Evolutionary conservation across 495 filamentous ascomycete genomes (phyloP).

Genomic region (Recurvomyces mirabilis): DNA sequence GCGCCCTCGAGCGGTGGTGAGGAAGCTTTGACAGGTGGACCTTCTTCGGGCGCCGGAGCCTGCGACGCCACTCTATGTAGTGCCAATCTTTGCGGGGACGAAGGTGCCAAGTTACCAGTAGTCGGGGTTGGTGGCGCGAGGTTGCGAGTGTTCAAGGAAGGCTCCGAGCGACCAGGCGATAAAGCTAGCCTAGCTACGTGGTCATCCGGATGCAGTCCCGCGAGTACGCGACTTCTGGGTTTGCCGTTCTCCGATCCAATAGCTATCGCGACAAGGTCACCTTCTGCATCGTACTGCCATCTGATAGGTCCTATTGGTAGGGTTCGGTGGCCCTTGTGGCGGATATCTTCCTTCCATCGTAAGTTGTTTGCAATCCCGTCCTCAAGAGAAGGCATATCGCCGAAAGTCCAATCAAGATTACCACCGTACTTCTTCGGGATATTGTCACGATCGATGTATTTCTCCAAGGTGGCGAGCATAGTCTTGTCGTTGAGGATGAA

Average conservation of each 20-base stretch:
- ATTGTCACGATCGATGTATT: conserved; percentile 68
- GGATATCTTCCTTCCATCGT: conserved; percentile 23
- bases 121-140: too few species aligned
- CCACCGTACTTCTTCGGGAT: conserved; percentile 81
- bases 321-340: conserved; percentile 21
- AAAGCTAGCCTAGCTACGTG: conserved; percentile 16
- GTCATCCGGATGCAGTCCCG: conserved; percentile 16
- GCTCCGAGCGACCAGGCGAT: conserved; percentile 6
- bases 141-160: too few species aligned
- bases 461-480: conserved; percentile 58
- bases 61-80: neutral
- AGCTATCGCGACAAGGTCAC: conserved; percentile 27
- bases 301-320: conserved; percentile 31
- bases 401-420: conserved; percentile 67
- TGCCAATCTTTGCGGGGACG: too few species aligned
- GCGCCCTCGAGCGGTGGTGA: too few species aligned
- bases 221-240: conserved; percentile 22
- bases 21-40: neutral
- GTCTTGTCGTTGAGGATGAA: conserved; percentile 66
- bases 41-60: neutral
- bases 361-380: conserved; percentile 33
- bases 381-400: conserved; percentile 59
- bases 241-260: conserved; percentile 28
- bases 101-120: neutral
- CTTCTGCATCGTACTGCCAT: conserved; percentile 26